A percentile compares a stretch with the other conserved stretches of the same genome.
These are phyloP conservation scores for Detonula confervacea DNA, from an alignment of 352 stramenopile genomes.

Conservation along the genomic window DNA sequence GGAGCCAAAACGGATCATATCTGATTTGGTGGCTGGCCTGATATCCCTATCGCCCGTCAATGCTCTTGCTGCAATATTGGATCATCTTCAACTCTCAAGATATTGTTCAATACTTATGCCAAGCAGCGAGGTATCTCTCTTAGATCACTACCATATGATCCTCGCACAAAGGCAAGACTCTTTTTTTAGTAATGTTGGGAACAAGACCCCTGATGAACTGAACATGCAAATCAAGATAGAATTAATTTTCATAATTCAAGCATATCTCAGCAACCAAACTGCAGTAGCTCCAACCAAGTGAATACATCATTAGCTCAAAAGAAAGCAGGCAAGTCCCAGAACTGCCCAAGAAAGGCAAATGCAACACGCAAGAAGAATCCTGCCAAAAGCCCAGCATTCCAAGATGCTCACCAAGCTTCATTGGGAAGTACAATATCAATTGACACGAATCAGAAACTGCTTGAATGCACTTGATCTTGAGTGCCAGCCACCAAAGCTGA, in stretches of 20 bases:
- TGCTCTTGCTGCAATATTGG: conserved; percentile 5
- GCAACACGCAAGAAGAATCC: not conserved
- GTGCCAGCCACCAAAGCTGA: not conserved
- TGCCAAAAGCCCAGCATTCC: conserved; percentile 5
- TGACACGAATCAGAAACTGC: not conserved
- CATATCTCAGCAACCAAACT: not conserved
- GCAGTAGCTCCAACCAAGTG: not conserved
- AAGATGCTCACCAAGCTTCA: conserved; percentile 1
- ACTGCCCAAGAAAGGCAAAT: not conserved
- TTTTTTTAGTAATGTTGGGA: conserved; percentile 37
- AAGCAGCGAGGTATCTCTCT: conserved; percentile 29
- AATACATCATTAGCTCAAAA: not conserved
- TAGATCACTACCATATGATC: conserved; percentile 22
- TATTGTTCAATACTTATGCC: conserved; percentile 33
- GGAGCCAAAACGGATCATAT: too few species aligned
- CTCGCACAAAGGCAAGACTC: conserved; percentile 22
- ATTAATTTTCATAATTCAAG: conserved; percentile 16
- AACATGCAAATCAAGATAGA: conserved; percentile 18
- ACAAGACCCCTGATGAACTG: conserved; percentile 21
- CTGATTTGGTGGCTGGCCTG: too few species aligned
- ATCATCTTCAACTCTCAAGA: conserved; percentile 18
- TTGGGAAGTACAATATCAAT: not conserved
- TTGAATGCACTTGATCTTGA: not conserved
- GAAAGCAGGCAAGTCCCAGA: not conserved
- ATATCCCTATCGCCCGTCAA: too few species aligned